A percentile compares a stretch with the other conserved stretches of the same genome.
These are phyloP conservation scores for Boletus pseudopeckii DNA, from an alignment of 768 basidiomycete genomes.

Conservation along the genomic window DNA sequence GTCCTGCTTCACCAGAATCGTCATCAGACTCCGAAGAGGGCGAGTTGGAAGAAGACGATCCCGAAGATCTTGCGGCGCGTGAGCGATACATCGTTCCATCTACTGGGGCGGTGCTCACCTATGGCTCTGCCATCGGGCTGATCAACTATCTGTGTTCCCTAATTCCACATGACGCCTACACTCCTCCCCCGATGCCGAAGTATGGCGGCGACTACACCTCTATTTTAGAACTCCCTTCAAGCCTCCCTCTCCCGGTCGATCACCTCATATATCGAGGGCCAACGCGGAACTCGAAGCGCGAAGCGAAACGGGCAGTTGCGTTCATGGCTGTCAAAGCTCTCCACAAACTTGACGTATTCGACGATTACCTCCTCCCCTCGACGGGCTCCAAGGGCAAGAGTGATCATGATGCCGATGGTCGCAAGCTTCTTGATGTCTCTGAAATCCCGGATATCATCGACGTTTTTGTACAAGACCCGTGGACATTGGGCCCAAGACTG, in stretches of 20 bases:
- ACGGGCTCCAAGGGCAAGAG: conserved; percentile 47
- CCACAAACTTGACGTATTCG: conserved; percentile 69
- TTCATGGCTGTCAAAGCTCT: conserved; percentile 74
- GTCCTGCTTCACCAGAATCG: conserved; percentile 25
- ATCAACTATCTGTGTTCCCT: conserved; percentile 75
- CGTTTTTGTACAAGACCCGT: conserved; percentile 64
- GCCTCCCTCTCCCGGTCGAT: conserved; percentile 54
- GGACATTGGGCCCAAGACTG: conserved; percentile 52
- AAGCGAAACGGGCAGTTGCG: conserved; percentile 80
- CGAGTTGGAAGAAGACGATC: conserved; percentile 45
- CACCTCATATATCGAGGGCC: conserved; percentile 61
- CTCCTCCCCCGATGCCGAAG: conserved; percentile 53
- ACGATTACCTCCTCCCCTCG: conserved; percentile 78
- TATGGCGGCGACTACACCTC: conserved; percentile 59
- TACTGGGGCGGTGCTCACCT: conserved; percentile 78
- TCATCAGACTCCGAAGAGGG: conserved; percentile 29
- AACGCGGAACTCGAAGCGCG: conserved; percentile 61
- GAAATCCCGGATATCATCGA: conserved; percentile 52
- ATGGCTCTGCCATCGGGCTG: conserved; percentile 67
- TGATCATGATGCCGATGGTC: conserved; percentile 53
- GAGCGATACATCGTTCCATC: conserved; percentile 70
- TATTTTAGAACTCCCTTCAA: conserved; percentile 62
- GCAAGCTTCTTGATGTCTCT: conserved; percentile 39
- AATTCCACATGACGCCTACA: conserved; percentile 71
- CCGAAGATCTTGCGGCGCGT: conserved; percentile 57